Evolutionary conservation across 1,139 yeast genomes (phyloP).

Genomic region (Candida labiduridarum): DNA sequence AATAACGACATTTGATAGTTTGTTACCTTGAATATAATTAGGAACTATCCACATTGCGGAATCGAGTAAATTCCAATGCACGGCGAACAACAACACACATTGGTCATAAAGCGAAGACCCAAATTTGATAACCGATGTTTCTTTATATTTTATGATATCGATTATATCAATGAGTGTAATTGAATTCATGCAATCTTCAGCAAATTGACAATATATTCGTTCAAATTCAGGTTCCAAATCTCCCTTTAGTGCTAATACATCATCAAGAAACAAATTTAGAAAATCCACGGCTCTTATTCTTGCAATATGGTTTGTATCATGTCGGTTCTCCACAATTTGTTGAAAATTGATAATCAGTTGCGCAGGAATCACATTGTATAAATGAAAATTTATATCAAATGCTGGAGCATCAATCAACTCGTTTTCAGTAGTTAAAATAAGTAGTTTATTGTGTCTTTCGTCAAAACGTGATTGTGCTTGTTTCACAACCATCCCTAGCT

Average conservation of each 20-base stretch:
- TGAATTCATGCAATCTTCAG: constrained; percentile 19
- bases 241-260: constrained; percentile 15
- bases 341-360: constrained; percentile 22
- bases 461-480: constrained; percentile 35
- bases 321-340: constrained; percentile 26
- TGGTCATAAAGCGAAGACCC: constrained; percentile 30
- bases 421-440: constrained; percentile 36
- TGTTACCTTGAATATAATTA: constrained; percentile 12
- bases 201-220: constrained; percentile 27
- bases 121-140: constrained; percentile 16
- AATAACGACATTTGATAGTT: constrained; percentile 25
- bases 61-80: constrained; percentile 29
- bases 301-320: constrained; percentile 19
- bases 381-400: constrained; percentile 29
- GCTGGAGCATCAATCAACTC: constrained; percentile 29
- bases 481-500: constrained; percentile 38
- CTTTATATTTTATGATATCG: constrained; percentile 24
- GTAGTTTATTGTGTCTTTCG: constrained; percentile 32
- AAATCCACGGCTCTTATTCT: constrained; percentile 23
- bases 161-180: constrained; percentile 26
- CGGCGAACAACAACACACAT: constrained; percentile 28
- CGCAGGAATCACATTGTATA: constrained; percentile 25
- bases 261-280: constrained; percentile 23
- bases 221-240: constrained; percentile 20
- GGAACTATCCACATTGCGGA: constrained; percentile 35